Base-by-base conservation (phyloP, 192 early-diverging fungal genomes). In the Phlyctochytrium arcticum region DNA sequence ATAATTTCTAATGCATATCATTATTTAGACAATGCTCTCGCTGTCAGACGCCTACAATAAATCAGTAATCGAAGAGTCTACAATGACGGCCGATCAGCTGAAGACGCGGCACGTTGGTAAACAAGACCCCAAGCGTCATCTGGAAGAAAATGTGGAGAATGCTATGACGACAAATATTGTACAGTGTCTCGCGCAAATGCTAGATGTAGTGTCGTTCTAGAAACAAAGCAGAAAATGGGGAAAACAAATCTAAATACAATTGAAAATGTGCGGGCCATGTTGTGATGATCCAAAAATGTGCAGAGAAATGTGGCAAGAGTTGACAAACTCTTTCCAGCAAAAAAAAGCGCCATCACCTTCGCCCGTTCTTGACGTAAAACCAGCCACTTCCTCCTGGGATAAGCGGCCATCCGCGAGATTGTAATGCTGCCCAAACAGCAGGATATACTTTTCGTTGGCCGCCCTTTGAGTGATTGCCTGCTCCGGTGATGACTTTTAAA, bases 41-140 rank as follows among this genome's bases (percentile, higher is more conserved):
- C 79, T 98, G 63, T 89, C 94, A 30, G 95, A 97, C 50, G 76
- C 85, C 54, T 99, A 98, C 69, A 96, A 95, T 83, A 99, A 99
- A 75, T 96, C 93, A 2, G 95, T 99, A 1, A 89, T 92, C 60
- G 98, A 99, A 71, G 98, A 99, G 77, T 89, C 84, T 49, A 92
- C 89, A 12, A 80, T 99, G 87, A 92, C 92, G 10, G 68, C 88
- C 2, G 91, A 98, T 47, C 91, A 98, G 78, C 88, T 99, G 33
- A 91, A 94, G 76, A 98, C 91, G 8, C 93, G 98, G 34, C 98
- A 99, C 73, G 94, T 99, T n/a, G 98, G 98, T 33, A 99, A 99
- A 73, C 94, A 99, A 77, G 98, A 99, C 69, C 98, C 98, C 15
- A 99, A 99, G 82, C 87, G 94, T 67, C 98, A 99, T 75, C 76